phyloP scores from a whole-genome alignment of 345 rosid genomes.

The Eucalyptus erythrocorys region DNA sequence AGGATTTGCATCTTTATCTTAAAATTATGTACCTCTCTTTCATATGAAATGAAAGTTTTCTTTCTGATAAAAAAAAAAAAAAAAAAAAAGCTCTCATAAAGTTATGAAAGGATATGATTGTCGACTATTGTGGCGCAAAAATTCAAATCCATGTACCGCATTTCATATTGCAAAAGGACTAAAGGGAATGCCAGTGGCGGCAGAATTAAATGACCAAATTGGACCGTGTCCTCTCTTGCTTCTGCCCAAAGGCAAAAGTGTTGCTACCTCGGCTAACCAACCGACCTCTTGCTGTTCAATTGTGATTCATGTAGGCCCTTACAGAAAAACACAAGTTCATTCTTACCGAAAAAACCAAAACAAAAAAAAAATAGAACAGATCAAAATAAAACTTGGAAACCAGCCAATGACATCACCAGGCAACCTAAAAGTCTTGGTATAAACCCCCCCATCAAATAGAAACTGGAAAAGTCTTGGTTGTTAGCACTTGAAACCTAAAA shows the following conservation, averaged over 20 bases:
- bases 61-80: accelerated
- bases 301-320: neutral
- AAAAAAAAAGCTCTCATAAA: neutral
- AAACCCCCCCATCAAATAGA: neutral
- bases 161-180: neutral
- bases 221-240: neutral
- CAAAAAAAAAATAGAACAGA: too few species aligned
- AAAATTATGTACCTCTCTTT: neutral
- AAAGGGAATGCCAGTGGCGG: neutral
- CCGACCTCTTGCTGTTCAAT: neutral
- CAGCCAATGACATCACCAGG: neutral
- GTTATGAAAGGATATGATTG: neutral
- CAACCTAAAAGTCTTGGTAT: neutral
- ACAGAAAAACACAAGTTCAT: neutral
- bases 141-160: neutral
- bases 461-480: neutral
- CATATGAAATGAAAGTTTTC: neutral
- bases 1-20: neutral
- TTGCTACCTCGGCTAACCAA: neutral
- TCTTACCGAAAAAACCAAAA: neutral
- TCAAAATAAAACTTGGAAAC: neutral
- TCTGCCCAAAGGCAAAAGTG: neutral
- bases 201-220: neutral
- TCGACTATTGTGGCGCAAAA: neutral
- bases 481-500: neutral